Percentiles rank a stretch among this genome's conserved stretches.
phyloP scores from a whole-genome alignment of 148 eudicot species.

The Agrostemma githago region DNA sequence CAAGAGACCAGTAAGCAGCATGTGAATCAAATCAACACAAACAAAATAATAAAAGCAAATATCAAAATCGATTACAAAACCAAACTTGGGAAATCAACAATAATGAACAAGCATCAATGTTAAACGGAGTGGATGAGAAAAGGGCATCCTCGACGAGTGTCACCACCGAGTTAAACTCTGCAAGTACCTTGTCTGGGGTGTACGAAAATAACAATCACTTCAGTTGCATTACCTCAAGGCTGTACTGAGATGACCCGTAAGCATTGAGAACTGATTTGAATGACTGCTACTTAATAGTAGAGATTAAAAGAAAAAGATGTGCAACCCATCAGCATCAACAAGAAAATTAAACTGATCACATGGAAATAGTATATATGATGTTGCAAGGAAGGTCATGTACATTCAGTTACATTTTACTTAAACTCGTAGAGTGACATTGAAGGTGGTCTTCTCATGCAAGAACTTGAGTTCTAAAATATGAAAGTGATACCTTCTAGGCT shows the following conservation, averaged over 20 bases:
- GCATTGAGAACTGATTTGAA: background rate
- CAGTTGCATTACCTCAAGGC: background rate
- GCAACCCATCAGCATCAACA: background rate
- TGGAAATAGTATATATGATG: background rate
- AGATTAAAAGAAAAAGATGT: background rate
- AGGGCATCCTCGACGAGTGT: slow-evolving; percentile 24
- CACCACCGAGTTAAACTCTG: slow-evolving; percentile 23
- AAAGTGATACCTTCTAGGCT: slow-evolving; percentile 13
- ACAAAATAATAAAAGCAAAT: no score
- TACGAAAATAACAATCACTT: slow-evolving; percentile 2
- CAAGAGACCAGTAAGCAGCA: no score
- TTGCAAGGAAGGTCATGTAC: background rate
- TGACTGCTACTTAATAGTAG: background rate
- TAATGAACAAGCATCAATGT: no score
- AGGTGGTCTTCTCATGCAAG: no score
- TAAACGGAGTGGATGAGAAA: no score
- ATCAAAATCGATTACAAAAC: no score
- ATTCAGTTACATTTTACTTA: background rate
- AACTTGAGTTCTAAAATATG: background rate
- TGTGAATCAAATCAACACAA: no score
- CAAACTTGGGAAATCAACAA: no score
- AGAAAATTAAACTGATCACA: background rate
- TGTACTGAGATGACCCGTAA: background rate
- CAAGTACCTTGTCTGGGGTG: slow-evolving; percentile 25
- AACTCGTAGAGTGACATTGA: background rate